Evolutionary conservation across 2,329 filamentous ascomycete genomes (phyloP).

Genomic region (Exophiala calicioides): DNA sequence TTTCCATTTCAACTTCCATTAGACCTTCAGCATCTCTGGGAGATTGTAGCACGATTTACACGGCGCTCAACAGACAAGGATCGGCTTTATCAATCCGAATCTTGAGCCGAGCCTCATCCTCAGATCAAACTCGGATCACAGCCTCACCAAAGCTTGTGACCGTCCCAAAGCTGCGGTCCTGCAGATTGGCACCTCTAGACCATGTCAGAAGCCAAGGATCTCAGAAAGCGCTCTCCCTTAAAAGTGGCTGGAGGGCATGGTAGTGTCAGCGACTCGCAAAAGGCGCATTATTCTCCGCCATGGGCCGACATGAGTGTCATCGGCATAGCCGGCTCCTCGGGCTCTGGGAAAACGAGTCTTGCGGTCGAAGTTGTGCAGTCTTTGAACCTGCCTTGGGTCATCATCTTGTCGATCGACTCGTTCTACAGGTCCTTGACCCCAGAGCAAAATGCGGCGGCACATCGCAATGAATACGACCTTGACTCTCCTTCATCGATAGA

Average conservation of each 20-base stretch:
- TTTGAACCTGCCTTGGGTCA: slow-evolving; percentile 94
- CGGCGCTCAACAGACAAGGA: too few species aligned
- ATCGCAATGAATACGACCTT: slow-evolving; percentile 92
- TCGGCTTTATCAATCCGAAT: too few species aligned
- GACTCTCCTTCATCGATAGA: slow-evolving; percentile 93
- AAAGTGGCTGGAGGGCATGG: too few species aligned
- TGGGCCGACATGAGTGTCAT: slow-evolving; percentile 98
- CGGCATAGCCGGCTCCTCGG: slow-evolving; percentile 90
- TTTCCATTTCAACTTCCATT: too few species aligned
- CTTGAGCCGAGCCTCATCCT: too few species aligned
- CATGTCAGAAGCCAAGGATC: slow-evolving; percentile 7
- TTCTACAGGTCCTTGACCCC: slow-evolving; percentile 89
- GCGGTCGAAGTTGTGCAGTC: slow-evolving; percentile 87
- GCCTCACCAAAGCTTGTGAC: too few species aligned
- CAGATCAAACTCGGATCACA: too few species aligned
- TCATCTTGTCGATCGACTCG: slow-evolving; percentile 97
- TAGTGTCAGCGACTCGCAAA: slow-evolving; percentile 28
- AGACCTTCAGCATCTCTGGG: too few species aligned
- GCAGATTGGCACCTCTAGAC: too few species aligned
- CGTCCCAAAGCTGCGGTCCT: too few species aligned
- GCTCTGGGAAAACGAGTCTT: slow-evolving; percentile 91
- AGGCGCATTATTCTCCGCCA: slow-evolving; percentile 82
- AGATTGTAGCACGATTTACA: too few species aligned
- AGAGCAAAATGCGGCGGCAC: slow-evolving; percentile 77
- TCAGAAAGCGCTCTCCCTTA: slow-evolving; percentile 14